Percentiles rank a stretch among this genome's conserved stretches.
Evolutionary conservation across 345 rosid species (phyloP).

Genomic region (Camelina sativa): DNA sequence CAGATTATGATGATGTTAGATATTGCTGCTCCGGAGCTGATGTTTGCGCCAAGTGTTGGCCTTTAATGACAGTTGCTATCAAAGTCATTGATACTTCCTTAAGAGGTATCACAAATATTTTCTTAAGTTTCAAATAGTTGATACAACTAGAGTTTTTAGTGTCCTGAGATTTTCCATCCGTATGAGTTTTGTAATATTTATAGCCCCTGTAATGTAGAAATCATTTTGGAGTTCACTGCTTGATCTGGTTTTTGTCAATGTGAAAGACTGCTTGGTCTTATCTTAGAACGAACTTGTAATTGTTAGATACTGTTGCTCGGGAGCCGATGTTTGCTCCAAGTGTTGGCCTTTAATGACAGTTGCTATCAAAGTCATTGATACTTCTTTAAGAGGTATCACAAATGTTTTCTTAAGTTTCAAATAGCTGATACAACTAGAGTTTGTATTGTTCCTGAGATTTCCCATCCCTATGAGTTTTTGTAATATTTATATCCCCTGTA

Average conservation of each 20-base stretch:
- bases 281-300: background rate
- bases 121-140: background rate
- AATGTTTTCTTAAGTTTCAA: background rate
- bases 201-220: too few species aligned
- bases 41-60: constrained; percentile 93
- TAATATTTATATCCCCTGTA: background rate
- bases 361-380: constrained; percentile 86
- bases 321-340: constrained; percentile 87
- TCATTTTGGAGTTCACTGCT: too few species aligned
- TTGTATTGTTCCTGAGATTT: background rate
- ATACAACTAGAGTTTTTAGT: background rate
- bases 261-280: constrained; percentile 1
- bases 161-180: background rate
- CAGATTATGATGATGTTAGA: constrained; percentile 92
- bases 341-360: constrained; percentile 95
- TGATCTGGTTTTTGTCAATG: background rate
- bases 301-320: constrained; percentile 90
- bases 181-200: background rate
- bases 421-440: background rate
- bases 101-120: constrained; percentile 57
- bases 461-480: background rate
- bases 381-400: constrained; percentile 75
- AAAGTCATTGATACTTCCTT: constrained; percentile 88
- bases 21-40: constrained; percentile 96
- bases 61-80: constrained; percentile 81